phyloP scores from a whole-genome alignment of 2,329 filamentous ascomycete genomes.

The Fusarium nurragi region DNA sequence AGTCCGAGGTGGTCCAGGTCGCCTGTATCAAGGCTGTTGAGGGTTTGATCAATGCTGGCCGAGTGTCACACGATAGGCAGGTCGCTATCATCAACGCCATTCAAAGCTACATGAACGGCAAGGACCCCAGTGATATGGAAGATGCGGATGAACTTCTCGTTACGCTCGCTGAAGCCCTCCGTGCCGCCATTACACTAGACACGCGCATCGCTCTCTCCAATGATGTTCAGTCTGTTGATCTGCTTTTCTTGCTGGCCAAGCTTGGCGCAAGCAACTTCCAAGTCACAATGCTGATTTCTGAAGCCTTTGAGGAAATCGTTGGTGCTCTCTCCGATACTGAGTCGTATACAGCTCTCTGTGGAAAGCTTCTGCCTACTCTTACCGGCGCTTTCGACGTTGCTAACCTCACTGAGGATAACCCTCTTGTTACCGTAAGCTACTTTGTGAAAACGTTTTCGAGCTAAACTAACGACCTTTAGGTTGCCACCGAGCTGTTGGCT shows the following conservation, averaged over 20 bases:
- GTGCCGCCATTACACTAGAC: constrained; percentile 84
- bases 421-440: constrained; percentile 74
- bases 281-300: constrained; percentile 84
- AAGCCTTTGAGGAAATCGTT: constrained; percentile 91
- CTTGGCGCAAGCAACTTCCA: constrained; percentile 92
- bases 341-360: constrained; percentile 80
- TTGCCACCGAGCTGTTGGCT: constrained; percentile 85
- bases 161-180: constrained; percentile 85
- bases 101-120: constrained; percentile 77
- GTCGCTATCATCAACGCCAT: constrained; percentile 68
- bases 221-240: constrained; percentile 78
- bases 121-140: constrained; percentile 83
- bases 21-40: constrained; percentile 90
- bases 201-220: constrained; percentile 76
- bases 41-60: constrained; percentile 65
- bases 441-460: background rate
- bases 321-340: constrained; percentile 71
- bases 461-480: constrained; percentile 50
- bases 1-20: constrained; percentile 89
- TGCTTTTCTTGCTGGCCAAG: constrained; percentile 89
- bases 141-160: constrained; percentile 94
- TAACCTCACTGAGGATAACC: constrained; percentile 83
- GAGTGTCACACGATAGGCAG: constrained; percentile 67
- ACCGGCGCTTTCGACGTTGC: constrained; percentile 91
- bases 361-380: constrained; percentile 86